phyloP scores from a whole-genome alignment of 2,329 filamentous ascomycete species.

The Pyrenochaeta sp. region DNA sequence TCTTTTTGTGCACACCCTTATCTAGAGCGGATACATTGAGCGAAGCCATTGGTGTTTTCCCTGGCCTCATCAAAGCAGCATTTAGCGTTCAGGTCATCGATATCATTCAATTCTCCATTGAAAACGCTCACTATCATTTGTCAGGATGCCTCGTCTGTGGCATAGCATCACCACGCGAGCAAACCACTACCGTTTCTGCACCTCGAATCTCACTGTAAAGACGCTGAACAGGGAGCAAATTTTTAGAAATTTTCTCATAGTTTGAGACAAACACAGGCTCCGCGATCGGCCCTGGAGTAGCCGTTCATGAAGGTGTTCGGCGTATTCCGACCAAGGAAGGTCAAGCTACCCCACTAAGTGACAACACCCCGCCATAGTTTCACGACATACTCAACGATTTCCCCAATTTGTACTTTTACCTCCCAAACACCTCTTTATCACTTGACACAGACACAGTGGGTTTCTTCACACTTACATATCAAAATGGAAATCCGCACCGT shows the following conservation, averaged over 20 bases:
- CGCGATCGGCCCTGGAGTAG: conserved; percentile 22
- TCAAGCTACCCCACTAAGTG: conserved; percentile 24
- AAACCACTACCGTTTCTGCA: not conserved
- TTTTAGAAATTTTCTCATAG: not conserved
- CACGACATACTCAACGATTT: conserved; percentile 2
- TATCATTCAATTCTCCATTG: not conserved
- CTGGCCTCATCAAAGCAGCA: no score
- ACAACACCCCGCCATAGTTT: conserved; percentile 18
- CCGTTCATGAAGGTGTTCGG: conserved; percentile 12
- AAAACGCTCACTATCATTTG: no score
- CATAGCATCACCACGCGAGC: no score
- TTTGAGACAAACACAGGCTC: not conserved
- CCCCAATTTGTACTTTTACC: conserved; percentile 2
- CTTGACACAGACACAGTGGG: not conserved
- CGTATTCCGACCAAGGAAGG: conserved; percentile 21
- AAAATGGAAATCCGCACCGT: conserved; percentile 47
- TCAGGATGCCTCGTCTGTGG: no score
- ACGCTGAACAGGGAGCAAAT: not conserved
- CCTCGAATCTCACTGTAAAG: not conserved
- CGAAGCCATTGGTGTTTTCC: not conserved
- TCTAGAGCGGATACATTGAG: not conserved
- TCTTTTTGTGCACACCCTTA: not conserved
- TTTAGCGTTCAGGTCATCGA: not conserved
- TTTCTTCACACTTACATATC: not conserved
- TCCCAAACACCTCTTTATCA: not conserved